Percentiles rank a stretch among this genome's conserved stretches.
Evolutionary conservation across 1,284 basidiomycete species (phyloP).

Genomic region (Inonotus obliquus): DNA sequence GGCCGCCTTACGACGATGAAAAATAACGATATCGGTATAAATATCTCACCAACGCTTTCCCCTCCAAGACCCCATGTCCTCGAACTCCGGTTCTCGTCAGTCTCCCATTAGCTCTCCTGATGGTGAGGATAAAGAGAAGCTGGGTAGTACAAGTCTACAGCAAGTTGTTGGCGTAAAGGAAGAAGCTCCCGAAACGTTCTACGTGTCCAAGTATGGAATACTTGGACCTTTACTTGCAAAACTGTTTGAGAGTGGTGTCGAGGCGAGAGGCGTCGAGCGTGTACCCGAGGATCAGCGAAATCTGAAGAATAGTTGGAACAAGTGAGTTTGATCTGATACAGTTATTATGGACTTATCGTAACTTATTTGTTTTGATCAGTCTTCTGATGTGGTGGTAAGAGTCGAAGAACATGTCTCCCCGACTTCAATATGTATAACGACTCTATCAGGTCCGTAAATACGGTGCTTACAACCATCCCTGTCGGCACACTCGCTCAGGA

Average conservation of each 20-base stretch:
- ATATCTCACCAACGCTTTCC: background rate
- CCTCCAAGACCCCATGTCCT: slow-evolving; percentile 6
- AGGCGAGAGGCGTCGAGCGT: slow-evolving; percentile 48
- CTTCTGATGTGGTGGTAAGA: slow-evolving; percentile 46
- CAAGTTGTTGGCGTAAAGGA: slow-evolving; percentile 5
- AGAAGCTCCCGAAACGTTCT: slow-evolving; percentile 31
- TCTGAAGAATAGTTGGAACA: slow-evolving; percentile 45
- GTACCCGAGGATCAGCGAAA: slow-evolving; percentile 46
- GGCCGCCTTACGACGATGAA: background rate
- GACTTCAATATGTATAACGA: background rate
- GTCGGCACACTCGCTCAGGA: slow-evolving; percentile 52
- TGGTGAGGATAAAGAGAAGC: slow-evolving; percentile 4
- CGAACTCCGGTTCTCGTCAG: background rate
- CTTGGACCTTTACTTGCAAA: slow-evolving; percentile 35
- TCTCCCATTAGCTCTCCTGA: background rate
- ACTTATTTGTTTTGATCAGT: slow-evolving; percentile 24
- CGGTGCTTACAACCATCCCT: slow-evolving; percentile 49
- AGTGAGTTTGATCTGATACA: slow-evolving; percentile 29
- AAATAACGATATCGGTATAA: background rate
- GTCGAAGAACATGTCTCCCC: background rate
- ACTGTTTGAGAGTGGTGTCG: slow-evolving; percentile 42
- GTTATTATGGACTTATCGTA: background rate
- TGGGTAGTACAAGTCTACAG: background rate
- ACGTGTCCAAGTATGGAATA: slow-evolving; percentile 34
- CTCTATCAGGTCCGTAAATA: slow-evolving; percentile 15